Evolutionary conservation across 495 filamentous ascomycete genomes (phyloP).

Genomic region (Achaetomiella virescens): DNA sequence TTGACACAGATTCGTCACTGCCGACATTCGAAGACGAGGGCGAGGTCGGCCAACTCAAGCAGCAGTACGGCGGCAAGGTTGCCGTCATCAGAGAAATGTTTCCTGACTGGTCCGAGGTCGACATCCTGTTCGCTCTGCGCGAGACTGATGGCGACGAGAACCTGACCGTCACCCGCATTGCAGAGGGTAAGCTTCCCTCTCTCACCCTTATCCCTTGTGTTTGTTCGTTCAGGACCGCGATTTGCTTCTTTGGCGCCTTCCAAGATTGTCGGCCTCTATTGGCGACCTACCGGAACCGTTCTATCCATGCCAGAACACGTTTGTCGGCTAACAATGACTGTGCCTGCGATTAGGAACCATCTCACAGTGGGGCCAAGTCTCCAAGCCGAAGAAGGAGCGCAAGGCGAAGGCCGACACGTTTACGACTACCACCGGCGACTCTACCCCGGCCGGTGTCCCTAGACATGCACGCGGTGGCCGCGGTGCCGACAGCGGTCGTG

Average conservation of each 20-base stretch:
- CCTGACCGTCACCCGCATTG: slow-evolving; percentile 78
- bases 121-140: slow-evolving; percentile 82
- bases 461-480: slow-evolving; percentile 56
- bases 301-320: too few species aligned
- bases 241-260: background rate
- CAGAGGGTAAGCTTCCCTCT: slow-evolving; percentile 60
- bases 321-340: slow-evolving; percentile 5
- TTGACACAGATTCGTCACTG: slow-evolving; percentile 48
- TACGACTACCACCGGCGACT: slow-evolving; percentile 47
- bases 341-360: slow-evolving; percentile 60
- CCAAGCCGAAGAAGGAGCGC: slow-evolving; percentile 82
- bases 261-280: too few species aligned
- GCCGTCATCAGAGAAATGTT: slow-evolving; percentile 81
- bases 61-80: slow-evolving; percentile 70
- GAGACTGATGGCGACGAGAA: slow-evolving; percentile 88
- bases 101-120: slow-evolving; percentile 84
- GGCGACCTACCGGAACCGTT: too few species aligned
- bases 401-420: slow-evolving; percentile 70
- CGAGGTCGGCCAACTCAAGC: slow-evolving; percentile 87
- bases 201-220: slow-evolving; percentile 2
- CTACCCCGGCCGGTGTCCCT: slow-evolving; percentile 34
- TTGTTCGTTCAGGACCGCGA: background rate
- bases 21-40: slow-evolving; percentile 70
- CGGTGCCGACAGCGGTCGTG: slow-evolving; percentile 59
- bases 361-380: slow-evolving; percentile 91